phyloP scores from a whole-genome alignment of 2,329 filamentous ascomycete genomes.

The Teratosphaeria pseudoeucalypti region DNA sequence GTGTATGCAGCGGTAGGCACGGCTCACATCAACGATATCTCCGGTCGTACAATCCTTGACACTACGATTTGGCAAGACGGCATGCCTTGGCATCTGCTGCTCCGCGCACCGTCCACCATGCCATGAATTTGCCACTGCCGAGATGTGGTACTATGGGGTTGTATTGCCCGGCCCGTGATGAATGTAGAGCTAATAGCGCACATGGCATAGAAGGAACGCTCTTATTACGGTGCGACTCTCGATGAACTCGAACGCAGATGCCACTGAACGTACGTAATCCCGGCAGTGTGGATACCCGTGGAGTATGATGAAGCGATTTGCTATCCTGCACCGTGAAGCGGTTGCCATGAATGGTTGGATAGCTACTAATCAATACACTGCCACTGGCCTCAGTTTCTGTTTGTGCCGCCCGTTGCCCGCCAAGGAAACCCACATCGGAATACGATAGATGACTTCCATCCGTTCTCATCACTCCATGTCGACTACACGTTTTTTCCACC shows the following conservation, averaged over 20 bases:
- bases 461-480: neutral
- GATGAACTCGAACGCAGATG: too few relatives aligned
- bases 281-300: too few relatives aligned
- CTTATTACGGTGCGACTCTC: too few relatives aligned
- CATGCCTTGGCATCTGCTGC: neutral
- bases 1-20: neutral
- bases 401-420: neutral
- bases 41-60: neutral
- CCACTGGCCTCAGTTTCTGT: neutral
- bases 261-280: too few relatives aligned
- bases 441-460: neutral
- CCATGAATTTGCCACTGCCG: too few relatives aligned
- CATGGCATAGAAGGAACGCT: too few relatives aligned
- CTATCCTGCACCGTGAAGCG: too few relatives aligned
- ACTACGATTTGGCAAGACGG: neutral
- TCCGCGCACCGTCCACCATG: neutral
- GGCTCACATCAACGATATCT: neutral
- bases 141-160: too few relatives aligned
- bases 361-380: neutral
- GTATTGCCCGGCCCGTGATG: too few relatives aligned
- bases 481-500: neutral
- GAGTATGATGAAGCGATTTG: too few relatives aligned
- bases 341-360: neutral
- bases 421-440: neutral
- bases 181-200: too few relatives aligned